phyloP scores from a whole-genome alignment of 345 rosid species.

The Dipteronia dyeriana region DNA sequence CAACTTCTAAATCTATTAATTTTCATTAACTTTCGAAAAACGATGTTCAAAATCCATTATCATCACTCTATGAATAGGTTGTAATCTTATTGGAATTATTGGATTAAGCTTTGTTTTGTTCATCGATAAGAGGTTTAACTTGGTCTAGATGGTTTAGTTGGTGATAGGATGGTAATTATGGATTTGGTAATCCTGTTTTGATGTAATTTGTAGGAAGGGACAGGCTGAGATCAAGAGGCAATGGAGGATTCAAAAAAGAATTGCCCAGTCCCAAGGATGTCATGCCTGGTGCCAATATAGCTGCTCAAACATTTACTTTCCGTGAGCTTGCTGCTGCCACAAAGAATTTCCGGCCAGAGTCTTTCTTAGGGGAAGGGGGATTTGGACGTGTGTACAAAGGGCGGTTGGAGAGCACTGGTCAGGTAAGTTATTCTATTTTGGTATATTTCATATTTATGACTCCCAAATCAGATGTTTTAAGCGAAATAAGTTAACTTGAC shows the following conservation, averaged over 20 bases:
- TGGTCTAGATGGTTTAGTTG: not conserved
- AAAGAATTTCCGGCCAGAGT: slow-evolving; percentile 83
- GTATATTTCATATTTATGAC: not conserved
- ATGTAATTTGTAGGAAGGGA: slow-evolving; percentile 69
- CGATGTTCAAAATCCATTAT: not conserved
- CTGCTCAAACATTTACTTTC: slow-evolving; percentile 89
- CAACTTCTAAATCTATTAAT: not conserved
- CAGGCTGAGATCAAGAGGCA: slow-evolving; percentile 64
- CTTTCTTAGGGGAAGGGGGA: slow-evolving; percentile 96
- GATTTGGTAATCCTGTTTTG: slow-evolving; percentile 21
- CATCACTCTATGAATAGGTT: not conserved
- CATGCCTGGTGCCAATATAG: slow-evolving; percentile 52
- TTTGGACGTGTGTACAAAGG: slow-evolving; percentile 97
- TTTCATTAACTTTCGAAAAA: not conserved
- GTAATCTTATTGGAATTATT: not conserved
- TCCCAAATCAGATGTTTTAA: slow-evolving; percentile 8
- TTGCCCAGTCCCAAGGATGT: slow-evolving; percentile 54
- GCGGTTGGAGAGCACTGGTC: slow-evolving; percentile 82
- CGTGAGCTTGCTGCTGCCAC: slow-evolving; percentile 94
- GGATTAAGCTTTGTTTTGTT: slow-evolving; percentile 5
- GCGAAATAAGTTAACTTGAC: no score
- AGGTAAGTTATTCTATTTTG: slow-evolving; percentile 49
- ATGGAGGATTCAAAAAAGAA: slow-evolving; percentile 68
- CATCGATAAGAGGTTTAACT: not conserved
- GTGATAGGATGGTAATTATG: not conserved